phyloP scores from a whole-genome alignment of 1,139 yeast species.

The Lodderomyces oxycetoniae region DNA sequence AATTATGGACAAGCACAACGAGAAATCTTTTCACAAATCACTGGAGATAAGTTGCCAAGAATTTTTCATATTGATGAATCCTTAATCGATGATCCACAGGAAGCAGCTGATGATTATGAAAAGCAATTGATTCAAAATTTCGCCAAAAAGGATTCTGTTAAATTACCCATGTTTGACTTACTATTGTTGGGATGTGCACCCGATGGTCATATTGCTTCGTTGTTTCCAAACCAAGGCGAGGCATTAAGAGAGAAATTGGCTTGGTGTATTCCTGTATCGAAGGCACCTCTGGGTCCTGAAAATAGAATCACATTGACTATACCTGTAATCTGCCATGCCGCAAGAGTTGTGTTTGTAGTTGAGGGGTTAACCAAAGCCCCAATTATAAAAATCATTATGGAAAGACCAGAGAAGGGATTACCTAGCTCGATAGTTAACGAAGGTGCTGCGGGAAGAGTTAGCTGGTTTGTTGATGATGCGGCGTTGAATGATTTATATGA shows the following conservation, averaged over 20 bases:
- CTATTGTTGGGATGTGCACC: slow-evolving; percentile 95
- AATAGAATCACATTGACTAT: slow-evolving; percentile 87
- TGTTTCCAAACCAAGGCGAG: slow-evolving; percentile 86
- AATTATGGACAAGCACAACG: slow-evolving; percentile 88
- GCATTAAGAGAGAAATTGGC: slow-evolving; percentile 86
- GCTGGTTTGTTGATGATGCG: slow-evolving; percentile 97
- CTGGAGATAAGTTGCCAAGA: slow-evolving; percentile 53
- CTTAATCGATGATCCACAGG: slow-evolving; percentile 79
- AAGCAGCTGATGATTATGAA: slow-evolving; percentile 91
- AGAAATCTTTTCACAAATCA: slow-evolving; percentile 68
- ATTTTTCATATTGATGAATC: slow-evolving; percentile 80
- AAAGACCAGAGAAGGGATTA: slow-evolving; percentile 93
- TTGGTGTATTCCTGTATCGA: slow-evolving; percentile 92
- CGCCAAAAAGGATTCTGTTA: slow-evolving; percentile 95
- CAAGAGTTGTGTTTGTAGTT: slow-evolving; percentile 87
- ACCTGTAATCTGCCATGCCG: slow-evolving; percentile 94
- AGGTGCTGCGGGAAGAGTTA: slow-evolving; percentile 92
- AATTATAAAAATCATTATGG: slow-evolving; percentile 87
- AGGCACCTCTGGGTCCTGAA: slow-evolving; percentile 88
- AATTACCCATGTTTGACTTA: slow-evolving; percentile 89
- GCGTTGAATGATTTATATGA: slow-evolving; percentile 80
- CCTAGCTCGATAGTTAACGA: slow-evolving; percentile 94
- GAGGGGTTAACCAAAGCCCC: slow-evolving; percentile 97
- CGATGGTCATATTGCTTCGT: slow-evolving; percentile 94
- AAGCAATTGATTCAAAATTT: slow-evolving; percentile 79